Evolutionary conservation across 2,329 filamentous ascomycete species (phyloP).

Genomic region (Penicillium sp.): DNA sequence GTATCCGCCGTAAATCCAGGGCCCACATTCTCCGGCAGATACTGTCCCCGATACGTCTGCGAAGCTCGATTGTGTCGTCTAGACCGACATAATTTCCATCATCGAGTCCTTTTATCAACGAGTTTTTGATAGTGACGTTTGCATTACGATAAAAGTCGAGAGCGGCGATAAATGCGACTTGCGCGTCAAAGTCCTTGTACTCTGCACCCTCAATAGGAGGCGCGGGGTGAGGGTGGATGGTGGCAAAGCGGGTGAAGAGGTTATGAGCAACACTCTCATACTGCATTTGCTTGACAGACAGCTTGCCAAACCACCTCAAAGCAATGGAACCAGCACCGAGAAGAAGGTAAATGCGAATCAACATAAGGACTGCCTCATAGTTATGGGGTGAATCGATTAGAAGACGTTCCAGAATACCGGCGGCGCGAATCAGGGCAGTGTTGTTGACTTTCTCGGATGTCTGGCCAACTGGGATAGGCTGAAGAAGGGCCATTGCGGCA

Average conservation of each 20-base stretch:
- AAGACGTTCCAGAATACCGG: conserved; percentile 34
- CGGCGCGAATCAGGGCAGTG: conserved; percentile 30
- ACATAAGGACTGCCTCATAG: conserved; percentile 38
- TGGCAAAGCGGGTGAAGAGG: conserved; percentile 41
- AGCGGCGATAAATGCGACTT: conserved; percentile 34
- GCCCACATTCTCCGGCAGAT: conserved; percentile 38
- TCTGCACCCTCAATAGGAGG: conserved; percentile 35
- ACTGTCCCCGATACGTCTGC: conserved; percentile 32
- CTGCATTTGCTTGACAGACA: conserved; percentile 44
- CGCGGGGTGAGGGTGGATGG: conserved; percentile 39
- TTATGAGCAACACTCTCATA: conserved; percentile 43
- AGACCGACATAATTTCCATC: conserved; percentile 39
- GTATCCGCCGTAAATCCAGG: conserved; percentile 35
- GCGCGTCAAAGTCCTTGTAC: conserved; percentile 36
- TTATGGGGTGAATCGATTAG: conserved; percentile 39
- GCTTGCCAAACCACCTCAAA: conserved; percentile 38
- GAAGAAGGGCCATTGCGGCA: conserved; percentile 37
- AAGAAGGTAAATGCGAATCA: conserved; percentile 38
- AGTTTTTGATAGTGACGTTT: conserved; percentile 30
- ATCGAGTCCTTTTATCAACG: conserved; percentile 33
- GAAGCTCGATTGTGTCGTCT: conserved; percentile 36
- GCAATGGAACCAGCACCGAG: conserved; percentile 41
- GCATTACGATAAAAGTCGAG: conserved; percentile 37
- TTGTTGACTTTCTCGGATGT: conserved; percentile 19
- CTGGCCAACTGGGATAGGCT: conserved; percentile 19